These are phyloP conservation scores for Triticum aestivum DNA, from an alignment of 176 grass and related monocot species.

Conservation along the genomic window IWGSC_CS_RefSeq_v2.1 NC_057802.1:519898278-519898777, in stretches of 20 bases:
- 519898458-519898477: not conserved
- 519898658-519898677: not conserved
- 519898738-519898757: too few species aligned
- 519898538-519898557: not conserved
- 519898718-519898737: too few species aligned
- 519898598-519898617: conserved; percentile 42
- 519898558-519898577: not conserved
- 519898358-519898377: not conserved
- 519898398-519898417: conserved; percentile 18
- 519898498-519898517: conserved; percentile 55
- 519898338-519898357: too few species aligned
- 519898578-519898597: conserved; percentile 39
- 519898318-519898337: not conserved
- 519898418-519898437: not conserved
- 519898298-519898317: not conserved
- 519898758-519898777: too few species aligned
- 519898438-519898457: conserved; percentile 77
- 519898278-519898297: not conserved
- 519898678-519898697: not conserved
- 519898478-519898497: not conserved
- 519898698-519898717: too few species aligned
- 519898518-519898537: not conserved
- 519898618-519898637: conserved; percentile 52
- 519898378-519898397: conserved; percentile 8
- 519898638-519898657: conserved; percentile 32